Percentiles rank a stretch among this genome's conserved stretches.
Evolutionary conservation across 129 eudicot species (phyloP).

Genomic region (Glebionis coronaria): DNA sequence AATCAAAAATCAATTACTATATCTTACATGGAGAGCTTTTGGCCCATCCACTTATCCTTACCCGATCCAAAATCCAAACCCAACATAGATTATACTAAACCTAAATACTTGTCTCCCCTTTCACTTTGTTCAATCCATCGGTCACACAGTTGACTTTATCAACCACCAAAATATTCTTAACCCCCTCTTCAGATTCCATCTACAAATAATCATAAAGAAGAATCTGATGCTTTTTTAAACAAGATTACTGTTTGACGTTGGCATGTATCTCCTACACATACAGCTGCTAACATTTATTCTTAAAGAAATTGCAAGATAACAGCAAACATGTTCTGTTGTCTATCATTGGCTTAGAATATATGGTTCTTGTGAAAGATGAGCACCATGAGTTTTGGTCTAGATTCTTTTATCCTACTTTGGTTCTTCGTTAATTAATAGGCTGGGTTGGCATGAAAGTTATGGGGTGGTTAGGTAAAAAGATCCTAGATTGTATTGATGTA

Average conservation of each 20-base stretch:
- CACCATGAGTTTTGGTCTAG: constrained; percentile 15
- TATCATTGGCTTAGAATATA: constrained; percentile 6
- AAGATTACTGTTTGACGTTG: constrained; percentile 25
- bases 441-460: not conserved
- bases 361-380: constrained; percentile 14
- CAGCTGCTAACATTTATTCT: constrained; percentile 26
- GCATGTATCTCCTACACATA: constrained; percentile 27
- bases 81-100: too few relatives aligned
- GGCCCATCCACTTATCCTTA: too few relatives aligned
- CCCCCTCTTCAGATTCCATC: too few relatives aligned
- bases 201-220: too few relatives aligned
- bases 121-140: too few relatives aligned
- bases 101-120: too few relatives aligned
- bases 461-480: not conserved
- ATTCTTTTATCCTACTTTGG: constrained; percentile 11
- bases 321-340: constrained; percentile 33
- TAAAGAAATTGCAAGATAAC: constrained; percentile 27
- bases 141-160: too few relatives aligned
- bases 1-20: too few relatives aligned
- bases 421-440: constrained; percentile 3
- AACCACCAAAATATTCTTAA: too few relatives aligned
- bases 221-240: constrained; percentile 34
- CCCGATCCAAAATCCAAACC: too few relatives aligned
- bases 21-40: too few relatives aligned
- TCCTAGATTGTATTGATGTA: too few relatives aligned